phyloP scores from a whole-genome alignment of 2,329 filamentous ascomycete genomes.

The Trichoderma sp. region DNA sequence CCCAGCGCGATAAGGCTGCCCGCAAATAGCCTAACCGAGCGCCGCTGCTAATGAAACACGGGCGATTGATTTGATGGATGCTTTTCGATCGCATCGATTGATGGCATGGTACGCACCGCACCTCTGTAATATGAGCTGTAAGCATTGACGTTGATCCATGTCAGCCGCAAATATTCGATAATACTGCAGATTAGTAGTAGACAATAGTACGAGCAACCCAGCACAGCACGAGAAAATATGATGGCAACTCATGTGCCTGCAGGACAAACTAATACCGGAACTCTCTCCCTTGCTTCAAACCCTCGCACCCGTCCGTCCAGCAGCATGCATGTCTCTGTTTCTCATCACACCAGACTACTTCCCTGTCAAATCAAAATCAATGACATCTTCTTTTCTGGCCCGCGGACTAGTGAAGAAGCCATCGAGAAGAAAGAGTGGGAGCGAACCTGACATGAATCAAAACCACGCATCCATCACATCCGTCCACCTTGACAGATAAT shows the following conservation, averaged over 20 bases:
- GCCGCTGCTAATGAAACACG: conserved; percentile 7
- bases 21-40: neutral
- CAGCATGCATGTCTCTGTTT: neutral
- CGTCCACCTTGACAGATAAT: neutral
- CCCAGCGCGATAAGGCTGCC: conserved; percentile 3
- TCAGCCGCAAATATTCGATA: neutral
- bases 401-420: neutral
- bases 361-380: neutral
- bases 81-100: neutral
- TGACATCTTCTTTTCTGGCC: neutral
- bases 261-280: neutral
- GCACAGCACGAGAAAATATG: neutral
- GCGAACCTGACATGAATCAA: neutral
- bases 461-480: neutral
- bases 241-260: neutral
- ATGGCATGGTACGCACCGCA: too few relatives aligned
- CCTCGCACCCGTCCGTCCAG: neutral
- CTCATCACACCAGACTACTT: neutral
- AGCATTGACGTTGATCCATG: neutral
- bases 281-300: neutral
- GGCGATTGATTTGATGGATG: neutral
- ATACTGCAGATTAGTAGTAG: neutral
- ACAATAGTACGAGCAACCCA: neutral
- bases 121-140: neutral
- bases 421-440: neutral